Evolutionary conservation across 2,329 filamentous ascomycete species (phyloP), one percentile per base, ranked within the genome.

Genomic region (Neopestalotiopsis rosae): DNA sequence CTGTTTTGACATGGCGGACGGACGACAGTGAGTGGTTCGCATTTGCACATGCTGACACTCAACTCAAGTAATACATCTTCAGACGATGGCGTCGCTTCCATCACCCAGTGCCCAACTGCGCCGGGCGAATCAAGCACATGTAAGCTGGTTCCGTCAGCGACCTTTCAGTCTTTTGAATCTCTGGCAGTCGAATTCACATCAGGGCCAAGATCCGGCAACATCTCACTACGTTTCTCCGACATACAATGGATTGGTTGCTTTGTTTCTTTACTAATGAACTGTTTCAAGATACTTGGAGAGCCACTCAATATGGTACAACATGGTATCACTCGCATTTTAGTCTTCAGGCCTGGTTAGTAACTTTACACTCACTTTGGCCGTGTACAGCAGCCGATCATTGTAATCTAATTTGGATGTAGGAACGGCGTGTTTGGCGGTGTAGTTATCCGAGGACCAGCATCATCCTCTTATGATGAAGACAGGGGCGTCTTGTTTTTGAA

Each of bases 311-410:
- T 76, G 87, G 89, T 10, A 80, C 84, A 0, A 82, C 81, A 2
- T 90, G 87, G 87, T 91, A 90, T 67, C 90, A 91, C 75, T 88
- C 86, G 1, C 89, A 91, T 75, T 87, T 87, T 72, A 81, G 81
- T 3, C 74, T 83, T 0, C 82, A 85, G 69, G 77, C 80, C 0
- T 84, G 80, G 65, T 67, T 38, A 57, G 64, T 57, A 10, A 38
- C n/a, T 45, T 17, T 3, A 28, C 5, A 20, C 6, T 28, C 10
- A 7, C 17, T 30, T 12, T 17, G 10, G 9, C 5, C 28, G 5
- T 34, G 4, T 7, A 10, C 3, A 14, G n/a, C 42, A 64, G 5
- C 2, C 14, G 34, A 14, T 12, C 32, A 13, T 5, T 9, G 4
- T 28, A 38, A n/a, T 28, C 40, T 64, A 14, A 64, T 5, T 10